phyloP scores from a whole-genome alignment of 805 yeast species.

The Saturnispora serradocipensis region DNA sequence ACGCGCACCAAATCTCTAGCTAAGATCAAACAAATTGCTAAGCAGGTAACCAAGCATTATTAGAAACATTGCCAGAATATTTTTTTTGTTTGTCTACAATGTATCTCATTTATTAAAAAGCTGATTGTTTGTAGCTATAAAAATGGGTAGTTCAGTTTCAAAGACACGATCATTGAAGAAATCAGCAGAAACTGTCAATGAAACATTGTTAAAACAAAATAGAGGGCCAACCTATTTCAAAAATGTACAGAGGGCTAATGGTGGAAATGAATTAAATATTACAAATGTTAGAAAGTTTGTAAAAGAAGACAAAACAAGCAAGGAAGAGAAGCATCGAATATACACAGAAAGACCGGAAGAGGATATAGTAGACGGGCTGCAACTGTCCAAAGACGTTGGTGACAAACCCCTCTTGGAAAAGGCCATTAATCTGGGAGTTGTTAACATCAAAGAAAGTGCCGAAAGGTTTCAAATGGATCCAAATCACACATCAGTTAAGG shows the following conservation, averaged over 20 bases:
- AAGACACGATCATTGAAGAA: conserved; percentile 15
- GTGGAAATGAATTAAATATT: conserved; percentile 1
- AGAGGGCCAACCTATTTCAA: conserved; percentile 11
- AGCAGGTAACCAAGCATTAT: too few species aligned
- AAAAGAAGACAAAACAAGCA: not conserved
- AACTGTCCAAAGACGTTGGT: not conserved
- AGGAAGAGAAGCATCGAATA: conserved; percentile 5
- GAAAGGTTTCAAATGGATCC: conserved; percentile 7
- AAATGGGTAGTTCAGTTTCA: conserved; percentile 23
- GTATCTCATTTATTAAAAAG: too few species aligned
- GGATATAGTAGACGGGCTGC: conserved; percentile 6
- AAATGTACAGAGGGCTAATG: conserved; percentile 6
- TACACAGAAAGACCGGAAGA: conserved; percentile 16
- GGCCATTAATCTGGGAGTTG: conserved; percentile 20
- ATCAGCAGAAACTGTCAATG: not conserved
- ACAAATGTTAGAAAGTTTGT: not conserved
- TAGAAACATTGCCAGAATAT: not conserved
- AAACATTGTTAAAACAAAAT: conserved; percentile 2
- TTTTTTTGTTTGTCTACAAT: too few species aligned
- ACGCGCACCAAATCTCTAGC: too few species aligned
- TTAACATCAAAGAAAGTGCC: conserved; percentile 13
- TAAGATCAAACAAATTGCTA: too few species aligned
- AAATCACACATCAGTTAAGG: conserved; percentile 18
- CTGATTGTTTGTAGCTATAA: not conserved
- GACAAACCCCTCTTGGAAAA: conserved; percentile 6